Evolutionary conservation across 176 grass and related monocot species (phyloP), one percentile per base, ranked within the genome.

Genomic region (Carex littledalei): DNA sequence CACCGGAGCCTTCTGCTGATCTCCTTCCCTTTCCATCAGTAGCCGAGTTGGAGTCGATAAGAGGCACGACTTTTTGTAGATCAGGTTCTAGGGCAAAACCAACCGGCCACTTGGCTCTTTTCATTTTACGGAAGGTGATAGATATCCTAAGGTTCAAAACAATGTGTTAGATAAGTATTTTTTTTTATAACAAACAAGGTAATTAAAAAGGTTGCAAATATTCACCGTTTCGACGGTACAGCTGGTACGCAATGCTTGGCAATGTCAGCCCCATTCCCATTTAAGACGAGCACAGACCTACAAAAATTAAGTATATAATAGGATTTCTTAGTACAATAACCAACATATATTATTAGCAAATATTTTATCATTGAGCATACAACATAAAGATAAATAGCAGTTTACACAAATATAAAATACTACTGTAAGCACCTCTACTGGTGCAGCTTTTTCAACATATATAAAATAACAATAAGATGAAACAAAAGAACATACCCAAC

Each of bases 111-210:
- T 88, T 90, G 8, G 74, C 18, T 72, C 54, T 72, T 82, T 87
- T 77, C 89, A 90, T 90, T 78, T 90, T 90, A 79, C 86, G 70
- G 76, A 90, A 90, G 22, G 89, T 90, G 17, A 90, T 90, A 26
- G 89, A 90, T 22, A 90, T 90, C 77, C 89, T 90, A 70, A 37
- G 8, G 43, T 84, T 77, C 52, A 78, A 81, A 75, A 65, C 26
- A 45, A 83, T n/a, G 41, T 29, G 20, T 14, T 70, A 56, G 45
- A 34, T 11, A 47, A 47, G 43, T 47, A 63, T 63, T 13, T 79
- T 20, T 47, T 9, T 47, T 24, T 24, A 24, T 47, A 8, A 63
- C 61, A 71, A 68, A 82, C 10, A 22, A 54, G 10, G 41, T 17
- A 59, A 17, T 24, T 37, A 7, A 62, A 72, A 6, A 82, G 17